A percentile compares a stretch with the other conserved stretches of the same genome.
phyloP scores from a whole-genome alignment of 805 yeast species.

The Lipomyces yamanashiensis region DNA sequence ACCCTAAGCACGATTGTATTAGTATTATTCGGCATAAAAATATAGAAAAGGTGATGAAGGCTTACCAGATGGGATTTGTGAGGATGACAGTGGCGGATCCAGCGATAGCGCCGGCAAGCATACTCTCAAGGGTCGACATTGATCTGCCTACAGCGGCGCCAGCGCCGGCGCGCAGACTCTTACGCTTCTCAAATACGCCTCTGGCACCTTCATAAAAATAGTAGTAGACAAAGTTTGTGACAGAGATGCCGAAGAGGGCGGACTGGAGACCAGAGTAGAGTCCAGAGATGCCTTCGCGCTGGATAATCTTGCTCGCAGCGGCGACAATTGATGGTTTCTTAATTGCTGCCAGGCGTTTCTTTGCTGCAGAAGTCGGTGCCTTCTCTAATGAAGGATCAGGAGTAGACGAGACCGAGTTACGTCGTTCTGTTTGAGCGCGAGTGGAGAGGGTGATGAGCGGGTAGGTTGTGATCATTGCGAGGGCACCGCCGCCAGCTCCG shows the following conservation, averaged over 20 bases:
- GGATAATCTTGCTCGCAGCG: slow-evolving; percentile 55
- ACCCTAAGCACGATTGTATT: slow-evolving; percentile 41
- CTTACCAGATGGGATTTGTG: slow-evolving; percentile 88
- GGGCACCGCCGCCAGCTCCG: slow-evolving; percentile 92
- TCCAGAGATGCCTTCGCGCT: slow-evolving; percentile 66
- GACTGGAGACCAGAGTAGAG: slow-evolving; percentile 86
- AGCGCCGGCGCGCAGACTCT: slow-evolving; percentile 37
- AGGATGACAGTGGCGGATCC: slow-evolving; percentile 82
- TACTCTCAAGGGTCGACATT: slow-evolving; percentile 65
- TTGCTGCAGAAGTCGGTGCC: slow-evolving; percentile 13
- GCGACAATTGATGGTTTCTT: slow-evolving; percentile 41
- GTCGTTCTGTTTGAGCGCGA: slow-evolving; percentile 73
- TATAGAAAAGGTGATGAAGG: background rate
- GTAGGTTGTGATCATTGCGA: slow-evolving; percentile 84
- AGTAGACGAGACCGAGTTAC: slow-evolving; percentile 14
- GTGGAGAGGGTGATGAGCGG: slow-evolving; percentile 88
- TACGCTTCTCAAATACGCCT: slow-evolving; percentile 40
- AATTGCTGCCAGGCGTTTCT: slow-evolving; percentile 17
- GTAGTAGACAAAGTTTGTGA: slow-evolving; percentile 87
- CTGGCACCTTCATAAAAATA: slow-evolving; percentile 81
- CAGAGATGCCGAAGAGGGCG: slow-evolving; percentile 81
- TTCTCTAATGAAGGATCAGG: slow-evolving; percentile 7
- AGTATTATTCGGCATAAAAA: background rate
- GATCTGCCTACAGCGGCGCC: slow-evolving; percentile 46
- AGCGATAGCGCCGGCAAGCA: slow-evolving; percentile 80